Base-by-base conservation (phyloP, 768 basidiomycete genomes). In the Boletus edulis region DNA sequence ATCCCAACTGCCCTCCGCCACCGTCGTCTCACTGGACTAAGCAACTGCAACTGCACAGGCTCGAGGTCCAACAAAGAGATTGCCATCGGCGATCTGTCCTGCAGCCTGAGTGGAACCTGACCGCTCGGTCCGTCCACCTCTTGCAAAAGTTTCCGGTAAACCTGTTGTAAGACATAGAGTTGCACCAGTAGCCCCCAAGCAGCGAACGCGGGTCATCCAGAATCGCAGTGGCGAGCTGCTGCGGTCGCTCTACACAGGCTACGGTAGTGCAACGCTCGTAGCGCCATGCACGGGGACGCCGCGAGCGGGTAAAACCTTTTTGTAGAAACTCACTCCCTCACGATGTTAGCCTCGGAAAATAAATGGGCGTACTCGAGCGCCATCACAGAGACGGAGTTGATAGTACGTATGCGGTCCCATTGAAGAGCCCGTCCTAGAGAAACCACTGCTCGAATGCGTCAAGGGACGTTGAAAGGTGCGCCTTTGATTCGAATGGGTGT, bases 221-320 rank as follows among this genome's bases (percentile, higher is more conserved):
- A 6, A 76, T 55, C 6, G 58, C 62, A 13, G 69, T 54, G 1
- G 71, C 66, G 14, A 71, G 61, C 5, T 51, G 56, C 2, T 60
- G 49, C 0, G 71, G 78, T 34, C 78, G 78, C 31, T 67, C 71
- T 4, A 45, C 50, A 9, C 76, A 75, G 3, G 66, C 46, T 5
- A 75, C 64, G 4, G 65, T 56, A n/a, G 9, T 14, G 24, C 24
- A 24, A 5, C 24, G 24, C 24, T 24, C 24, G 24, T 5, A 24
- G 31, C 31, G 17, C 67, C 40, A 71, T 68, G n/a, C 17, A 82
- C 57, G 3, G 53, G 12, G 77, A 73, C 5, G 73, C 80, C 13
- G 80, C 75, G 9, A 85, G 69, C 3, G 83, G 83, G 58, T 72
- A 81, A 38, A 69, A 73, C 35, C 66, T 68, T 62, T 85, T 85